Base-by-base conservation (phyloP, 495 filamentous ascomycete species). In the Amniculicola lignicola region DNA sequence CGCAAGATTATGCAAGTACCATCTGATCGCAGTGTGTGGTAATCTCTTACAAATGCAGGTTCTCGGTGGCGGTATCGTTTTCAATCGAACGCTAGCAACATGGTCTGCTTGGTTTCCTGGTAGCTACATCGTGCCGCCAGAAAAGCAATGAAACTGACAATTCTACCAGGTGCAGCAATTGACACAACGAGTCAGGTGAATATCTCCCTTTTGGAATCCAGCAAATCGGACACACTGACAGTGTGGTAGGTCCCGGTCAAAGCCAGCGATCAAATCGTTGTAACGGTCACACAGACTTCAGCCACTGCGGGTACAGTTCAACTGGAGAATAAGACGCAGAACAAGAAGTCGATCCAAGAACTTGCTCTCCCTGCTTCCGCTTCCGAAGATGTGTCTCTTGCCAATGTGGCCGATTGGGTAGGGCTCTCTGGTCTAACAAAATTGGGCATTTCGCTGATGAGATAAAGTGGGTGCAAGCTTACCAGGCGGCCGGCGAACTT, bases 271-370 rank as follows among this genome's bases (percentile, higher is more conserved):
- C 33, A 37, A 12, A 58, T 58, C 44, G 44, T 38, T 16, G 46
- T 58, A 28, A 58, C 54, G 2, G 54, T 51, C 19, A 5, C 44
- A 15, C 10, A 44, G 1, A 18, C 22, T 1, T 27, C 36, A 3
- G 45, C 10, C 23, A 44, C 5, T 9, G 14, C 46, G 18, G 54
- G 54, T 2, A 37, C 36, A 11, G 47, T 51, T 18, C 29, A 36
- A 6, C n/a, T 58, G 15, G 54, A 58, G 12, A 58, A 58, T 37
- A 58, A 33, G 24, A 43, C 54, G 3, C 54, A 58, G 38, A 58
- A 58, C 27, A 50, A 47, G 25, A 50, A 18, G 15, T 18, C 39
- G 11, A 35, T 24, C 2, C 45, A 58, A 37, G n/a, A 15, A 10
- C 6, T 58, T 29, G 22, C 33, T 1, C 45, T 46, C 1, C 54